Conservation (phyloP, 78 protist genomes). For the Ministeria vibrans region DNA sequence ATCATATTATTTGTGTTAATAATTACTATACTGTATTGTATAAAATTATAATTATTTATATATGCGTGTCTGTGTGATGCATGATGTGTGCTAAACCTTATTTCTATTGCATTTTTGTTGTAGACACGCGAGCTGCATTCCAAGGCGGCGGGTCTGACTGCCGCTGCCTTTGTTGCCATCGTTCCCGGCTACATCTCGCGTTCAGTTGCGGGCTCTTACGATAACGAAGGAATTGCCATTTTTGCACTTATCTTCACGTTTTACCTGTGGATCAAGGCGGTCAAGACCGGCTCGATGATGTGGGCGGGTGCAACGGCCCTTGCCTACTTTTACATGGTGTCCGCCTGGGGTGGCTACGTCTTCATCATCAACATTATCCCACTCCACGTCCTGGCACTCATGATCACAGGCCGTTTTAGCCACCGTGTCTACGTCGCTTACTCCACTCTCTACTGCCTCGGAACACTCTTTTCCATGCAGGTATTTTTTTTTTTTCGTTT, state of each 20-base stretch:
- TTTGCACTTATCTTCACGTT: conserved; percentile 86
- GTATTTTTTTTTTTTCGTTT: no score
- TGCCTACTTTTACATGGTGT: conserved; percentile 84
- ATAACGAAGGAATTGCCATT: conserved; percentile 97
- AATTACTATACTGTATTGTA: no score
- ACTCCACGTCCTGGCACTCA: conserved; percentile 71
- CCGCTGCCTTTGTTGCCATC: conserved; percentile 85
- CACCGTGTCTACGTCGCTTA: conserved; percentile 82
- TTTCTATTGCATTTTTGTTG: no score
- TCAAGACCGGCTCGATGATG: conserved; percentile 71
- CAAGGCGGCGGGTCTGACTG: conserved; percentile 74
- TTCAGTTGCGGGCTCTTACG: conserved; percentile 98
- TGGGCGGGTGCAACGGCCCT: conserved; percentile 52
- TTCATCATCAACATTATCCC: conserved; percentile 95
- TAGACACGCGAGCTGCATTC: conserved; percentile 47
- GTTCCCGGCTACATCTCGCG: conserved; percentile 83
- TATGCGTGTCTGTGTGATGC: no score
- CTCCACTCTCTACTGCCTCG: conserved; percentile 77
- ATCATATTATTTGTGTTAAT: no score
- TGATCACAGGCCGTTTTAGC: conserved; percentile 76
- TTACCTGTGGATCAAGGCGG: conserved; percentile 79
- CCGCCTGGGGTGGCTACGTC: conserved; percentile 99
- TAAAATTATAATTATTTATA: no score
- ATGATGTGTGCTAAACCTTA: no score
- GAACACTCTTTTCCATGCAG: conserved; percentile 70